Evolutionary conservation across 768 basidiomycete species (phyloP).

Genomic region (Clathrus columnatus): DNA sequence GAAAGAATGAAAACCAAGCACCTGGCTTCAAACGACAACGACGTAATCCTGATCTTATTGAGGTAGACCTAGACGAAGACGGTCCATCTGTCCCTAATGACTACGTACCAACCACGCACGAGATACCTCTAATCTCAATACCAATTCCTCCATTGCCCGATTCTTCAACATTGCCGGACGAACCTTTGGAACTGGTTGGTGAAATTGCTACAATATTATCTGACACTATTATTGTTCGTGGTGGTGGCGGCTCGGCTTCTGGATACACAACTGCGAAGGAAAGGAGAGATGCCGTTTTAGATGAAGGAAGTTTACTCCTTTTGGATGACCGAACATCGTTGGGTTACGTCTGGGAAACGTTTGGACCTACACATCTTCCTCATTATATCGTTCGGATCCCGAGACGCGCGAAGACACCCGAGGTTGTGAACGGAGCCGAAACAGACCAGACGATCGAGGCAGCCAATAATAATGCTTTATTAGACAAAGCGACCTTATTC

Average conservation of each 20-base stretch:
- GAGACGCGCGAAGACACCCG: neutral
- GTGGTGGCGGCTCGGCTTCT: constrained; percentile 34
- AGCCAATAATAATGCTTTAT: neutral
- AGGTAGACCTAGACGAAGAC: constrained; percentile 30
- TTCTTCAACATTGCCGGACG: constrained; percentile 42
- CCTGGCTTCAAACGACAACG: constrained; percentile 22
- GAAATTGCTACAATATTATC: constrained; percentile 70
- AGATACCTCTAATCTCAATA: constrained; percentile 38
- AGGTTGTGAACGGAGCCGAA: neutral
- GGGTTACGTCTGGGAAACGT: constrained; percentile 92
- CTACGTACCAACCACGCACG: constrained; percentile 49
- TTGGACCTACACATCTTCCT: constrained; percentile 86
- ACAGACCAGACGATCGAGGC: neutral
- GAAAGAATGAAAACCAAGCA: neutral
- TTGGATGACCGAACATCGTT: constrained; percentile 85
- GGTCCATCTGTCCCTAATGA: constrained; percentile 37
- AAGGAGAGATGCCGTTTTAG: constrained; percentile 41
- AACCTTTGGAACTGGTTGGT: constrained; percentile 65
- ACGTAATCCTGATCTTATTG: constrained; percentile 60
- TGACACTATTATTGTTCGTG: constrained; percentile 65
- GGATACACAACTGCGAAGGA: constrained; percentile 42
- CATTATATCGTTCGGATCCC: constrained; percentile 50
- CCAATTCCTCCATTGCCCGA: constrained; percentile 59
- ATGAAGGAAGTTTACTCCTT: constrained; percentile 85
- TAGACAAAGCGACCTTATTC: constrained; percentile 37